phyloP scores from a whole-genome alignment of 129 eudicot species.

The Tagetes erecta region DNA sequence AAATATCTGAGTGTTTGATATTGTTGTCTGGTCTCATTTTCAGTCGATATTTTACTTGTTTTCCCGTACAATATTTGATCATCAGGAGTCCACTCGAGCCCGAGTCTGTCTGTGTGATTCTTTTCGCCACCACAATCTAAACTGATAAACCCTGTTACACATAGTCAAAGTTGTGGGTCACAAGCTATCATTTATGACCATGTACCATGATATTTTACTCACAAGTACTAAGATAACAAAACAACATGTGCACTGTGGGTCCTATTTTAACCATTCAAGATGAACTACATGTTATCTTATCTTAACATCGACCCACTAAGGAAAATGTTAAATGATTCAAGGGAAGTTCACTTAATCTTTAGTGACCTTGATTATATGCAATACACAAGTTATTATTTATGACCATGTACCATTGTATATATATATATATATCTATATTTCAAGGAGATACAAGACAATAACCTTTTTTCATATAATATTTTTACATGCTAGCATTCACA shows the following conservation, averaged over 20 bases:
- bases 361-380: slow-evolving; percentile 13
- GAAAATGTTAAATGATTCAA: not conserved
- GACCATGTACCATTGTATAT: not conserved
- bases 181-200: not conserved
- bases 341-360: slow-evolving; percentile 1
- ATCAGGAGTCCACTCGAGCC: slow-evolving; percentile 84
- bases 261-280: slow-evolving; percentile 34
- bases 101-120: slow-evolving; percentile 65
- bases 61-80: slow-evolving; percentile 49
- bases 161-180: slow-evolving; percentile 10
- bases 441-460: not conserved
- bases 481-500: slow-evolving; percentile 1
- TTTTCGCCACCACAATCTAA: slow-evolving; percentile 81
- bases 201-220: not conserved
- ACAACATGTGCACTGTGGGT: slow-evolving; percentile 53
- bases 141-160: slow-evolving; percentile 73
- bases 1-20: slow-evolving; percentile 68
- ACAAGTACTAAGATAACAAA: slow-evolving; percentile 22
- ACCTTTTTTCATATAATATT: not conserved
- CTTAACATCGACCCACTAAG: not conserved
- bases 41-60: slow-evolving; percentile 53
- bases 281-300: not conserved
- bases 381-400: not conserved
- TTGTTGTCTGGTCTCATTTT: slow-evolving; percentile 63
- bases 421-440: not conserved